These are phyloP conservation scores for Acer saccharum DNA, from an alignment of 345 rosid species.

Conservation along the genomic window DNA sequence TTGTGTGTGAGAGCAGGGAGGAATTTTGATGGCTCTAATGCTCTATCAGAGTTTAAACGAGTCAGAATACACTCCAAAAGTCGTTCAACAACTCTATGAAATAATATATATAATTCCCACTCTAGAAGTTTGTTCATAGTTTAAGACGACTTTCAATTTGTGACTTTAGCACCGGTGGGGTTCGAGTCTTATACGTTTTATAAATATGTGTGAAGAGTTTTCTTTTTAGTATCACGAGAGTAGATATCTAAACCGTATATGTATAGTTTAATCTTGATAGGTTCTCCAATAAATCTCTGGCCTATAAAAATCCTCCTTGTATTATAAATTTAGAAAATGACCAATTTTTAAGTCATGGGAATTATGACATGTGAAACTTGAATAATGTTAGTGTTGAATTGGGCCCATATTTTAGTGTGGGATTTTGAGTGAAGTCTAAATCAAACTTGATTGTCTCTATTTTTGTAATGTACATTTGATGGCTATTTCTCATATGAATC, in stretches of 20 bases:
- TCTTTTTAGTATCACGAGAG: too few relatives aligned
- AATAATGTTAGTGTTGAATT: background rate
- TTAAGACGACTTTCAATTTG: background rate
- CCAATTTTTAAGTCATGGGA: background rate
- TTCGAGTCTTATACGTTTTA: too few relatives aligned
- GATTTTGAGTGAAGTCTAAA: background rate
- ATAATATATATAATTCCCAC: background rate
- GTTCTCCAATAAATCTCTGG: too few relatives aligned
- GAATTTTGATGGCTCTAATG: background rate
- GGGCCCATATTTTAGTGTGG: background rate
- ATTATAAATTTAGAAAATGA: too few relatives aligned
- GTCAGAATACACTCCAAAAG: background rate
- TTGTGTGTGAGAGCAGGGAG: background rate
- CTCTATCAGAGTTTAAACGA: background rate
- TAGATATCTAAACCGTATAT: too few relatives aligned
- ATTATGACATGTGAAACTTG: slow-evolving; percentile 6
- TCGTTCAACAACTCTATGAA: background rate
- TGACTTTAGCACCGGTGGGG: too few relatives aligned
- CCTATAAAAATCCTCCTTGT: too few relatives aligned
- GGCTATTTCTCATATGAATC: background rate
- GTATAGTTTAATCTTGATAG: too few relatives aligned
- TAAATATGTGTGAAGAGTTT: too few relatives aligned
- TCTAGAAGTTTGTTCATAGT: background rate
- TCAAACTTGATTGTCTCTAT: background rate
- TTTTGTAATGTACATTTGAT: background rate